A percentile compares a stretch with the other conserved stretches of the same genome.
phyloP scores from a whole-genome alignment of 106 monocot genomes.

The Dendrobium chrysotoxum region DNA sequence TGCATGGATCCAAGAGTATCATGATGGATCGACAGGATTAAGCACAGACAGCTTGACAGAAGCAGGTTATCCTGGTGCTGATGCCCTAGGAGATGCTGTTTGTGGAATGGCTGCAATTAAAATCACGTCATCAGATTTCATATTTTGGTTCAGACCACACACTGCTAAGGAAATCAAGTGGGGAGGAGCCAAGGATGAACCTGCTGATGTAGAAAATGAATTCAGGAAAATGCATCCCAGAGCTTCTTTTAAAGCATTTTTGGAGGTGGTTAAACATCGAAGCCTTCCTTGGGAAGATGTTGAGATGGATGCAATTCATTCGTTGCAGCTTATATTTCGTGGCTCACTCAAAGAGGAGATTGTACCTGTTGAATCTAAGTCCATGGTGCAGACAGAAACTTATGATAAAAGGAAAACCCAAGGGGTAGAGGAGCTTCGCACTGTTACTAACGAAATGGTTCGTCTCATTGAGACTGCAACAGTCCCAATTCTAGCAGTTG shows the following conservation, averaged over 20 bases:
- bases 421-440: slow-evolving; percentile 49
- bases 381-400: slow-evolving; percentile 24
- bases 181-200: slow-evolving; percentile 83
- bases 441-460: slow-evolving; percentile 88
- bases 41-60: slow-evolving; percentile 83
- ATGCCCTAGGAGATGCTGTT: slow-evolving; percentile 47
- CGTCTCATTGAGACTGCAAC: slow-evolving; percentile 89
- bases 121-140: slow-evolving; percentile 60
- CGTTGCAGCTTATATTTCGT: slow-evolving; percentile 82
- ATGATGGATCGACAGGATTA: slow-evolving; percentile 62
- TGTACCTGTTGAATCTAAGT: slow-evolving; percentile 17
- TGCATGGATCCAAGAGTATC: slow-evolving; percentile 59
- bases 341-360: slow-evolving; percentile 41
- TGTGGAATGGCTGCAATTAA: slow-evolving; percentile 91
- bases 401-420: slow-evolving; percentile 50
- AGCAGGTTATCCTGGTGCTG: slow-evolving; percentile 72
- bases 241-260: slow-evolving; percentile 80
- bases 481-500: slow-evolving; percentile 80
- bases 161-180: slow-evolving; percentile 78
- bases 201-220: slow-evolving; percentile 31
- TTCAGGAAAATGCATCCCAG: slow-evolving; percentile 65
- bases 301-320: slow-evolving; percentile 96
- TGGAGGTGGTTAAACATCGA: slow-evolving; percentile 73
- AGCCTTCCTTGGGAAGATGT: slow-evolving; percentile 92
- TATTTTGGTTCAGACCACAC: slow-evolving; percentile 92